These are phyloP conservation scores for Cyclotella cryptica DNA, from an alignment of 108 stramenopile species.

Conservation along the genomic window DNA sequence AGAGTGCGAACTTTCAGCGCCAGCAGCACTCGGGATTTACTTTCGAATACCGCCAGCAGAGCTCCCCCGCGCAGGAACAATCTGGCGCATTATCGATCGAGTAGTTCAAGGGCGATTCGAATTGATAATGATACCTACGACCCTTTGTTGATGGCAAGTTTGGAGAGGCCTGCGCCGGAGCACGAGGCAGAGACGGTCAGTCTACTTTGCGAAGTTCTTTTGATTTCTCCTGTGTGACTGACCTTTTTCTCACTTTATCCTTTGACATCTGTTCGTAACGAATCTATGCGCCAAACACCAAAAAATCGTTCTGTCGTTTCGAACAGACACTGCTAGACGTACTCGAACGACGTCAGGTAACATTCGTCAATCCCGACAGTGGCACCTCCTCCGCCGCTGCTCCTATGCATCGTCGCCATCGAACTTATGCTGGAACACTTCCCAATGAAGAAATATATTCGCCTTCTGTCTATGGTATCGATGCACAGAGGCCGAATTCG, in stretches of 20 bases:
- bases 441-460: background rate
- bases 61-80: background rate
- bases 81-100: constrained; percentile 1
- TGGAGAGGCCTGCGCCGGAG: constrained; percentile 41
- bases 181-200: constrained; percentile 51
- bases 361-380: constrained; percentile 7
- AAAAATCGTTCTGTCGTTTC: background rate
- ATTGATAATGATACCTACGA: constrained; percentile 3
- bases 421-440: constrained; percentile 6
- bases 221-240: background rate
- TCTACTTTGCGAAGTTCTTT: background rate
- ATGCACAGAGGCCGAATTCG: background rate
- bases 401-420: constrained; percentile 24
- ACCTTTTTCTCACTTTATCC: background rate
- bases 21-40: background rate
- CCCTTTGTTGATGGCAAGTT: constrained; percentile 36
- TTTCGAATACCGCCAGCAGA: background rate
- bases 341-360: constrained; percentile 50
- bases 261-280: background rate
- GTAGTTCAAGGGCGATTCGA: background rate
- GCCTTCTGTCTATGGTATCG: background rate
- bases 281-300: background rate
- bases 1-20: background rate
- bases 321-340: constrained; percentile 44
- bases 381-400: background rate